Conservation (phyloP, 2,329 filamentous ascomycete species). For the Colletotrichum noveboracense region DNA sequence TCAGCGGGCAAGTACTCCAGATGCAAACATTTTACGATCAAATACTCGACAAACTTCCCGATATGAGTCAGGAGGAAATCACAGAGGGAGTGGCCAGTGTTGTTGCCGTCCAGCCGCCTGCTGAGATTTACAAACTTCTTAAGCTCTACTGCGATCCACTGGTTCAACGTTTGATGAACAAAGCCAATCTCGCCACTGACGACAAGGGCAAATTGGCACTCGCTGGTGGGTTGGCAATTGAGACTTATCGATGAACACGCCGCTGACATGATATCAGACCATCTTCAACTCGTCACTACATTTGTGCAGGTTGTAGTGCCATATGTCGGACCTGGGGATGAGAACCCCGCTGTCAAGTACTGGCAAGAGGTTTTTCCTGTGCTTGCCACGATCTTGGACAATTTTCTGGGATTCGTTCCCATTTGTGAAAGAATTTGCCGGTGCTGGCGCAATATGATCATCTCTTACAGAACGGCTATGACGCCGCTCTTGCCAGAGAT, state of each 20-base stretch:
- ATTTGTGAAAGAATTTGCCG: slow-evolving; percentile 94
- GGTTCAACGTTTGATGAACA: slow-evolving; percentile 81
- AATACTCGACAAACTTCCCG: slow-evolving; percentile 84
- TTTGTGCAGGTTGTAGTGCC: slow-evolving; percentile 84
- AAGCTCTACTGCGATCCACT: slow-evolving; percentile 95
- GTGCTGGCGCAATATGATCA: slow-evolving; percentile 96
- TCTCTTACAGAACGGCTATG: slow-evolving; percentile 91
- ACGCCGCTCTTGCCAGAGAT: slow-evolving; percentile 82
- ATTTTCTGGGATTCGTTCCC: slow-evolving; percentile 83
- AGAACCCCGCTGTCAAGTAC: slow-evolving; percentile 93
- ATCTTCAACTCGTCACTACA: slow-evolving; percentile 88
- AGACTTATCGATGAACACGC: not conserved
- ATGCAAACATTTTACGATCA: slow-evolving; percentile 93
- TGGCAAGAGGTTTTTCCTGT: slow-evolving; percentile 94
- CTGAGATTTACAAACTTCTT: slow-evolving; percentile 82
- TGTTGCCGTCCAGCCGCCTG: slow-evolving; percentile 81
- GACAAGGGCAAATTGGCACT: slow-evolving; percentile 85
- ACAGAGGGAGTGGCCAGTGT: slow-evolving; percentile 95
- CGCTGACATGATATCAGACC: slow-evolving; percentile 61
- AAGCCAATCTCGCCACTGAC: slow-evolving; percentile 84
- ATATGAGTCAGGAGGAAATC: slow-evolving; percentile 90
- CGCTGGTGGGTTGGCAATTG: slow-evolving; percentile 63
- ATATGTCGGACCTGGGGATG: slow-evolving; percentile 71
- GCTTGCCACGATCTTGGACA: slow-evolving; percentile 83
- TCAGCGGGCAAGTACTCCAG: slow-evolving; percentile 83